Evolutionary conservation across 2,329 filamentous ascomycete genomes (phyloP), one percentile per base, ranked within the genome.

Genomic region (Harringtonia lauricola): DNA sequence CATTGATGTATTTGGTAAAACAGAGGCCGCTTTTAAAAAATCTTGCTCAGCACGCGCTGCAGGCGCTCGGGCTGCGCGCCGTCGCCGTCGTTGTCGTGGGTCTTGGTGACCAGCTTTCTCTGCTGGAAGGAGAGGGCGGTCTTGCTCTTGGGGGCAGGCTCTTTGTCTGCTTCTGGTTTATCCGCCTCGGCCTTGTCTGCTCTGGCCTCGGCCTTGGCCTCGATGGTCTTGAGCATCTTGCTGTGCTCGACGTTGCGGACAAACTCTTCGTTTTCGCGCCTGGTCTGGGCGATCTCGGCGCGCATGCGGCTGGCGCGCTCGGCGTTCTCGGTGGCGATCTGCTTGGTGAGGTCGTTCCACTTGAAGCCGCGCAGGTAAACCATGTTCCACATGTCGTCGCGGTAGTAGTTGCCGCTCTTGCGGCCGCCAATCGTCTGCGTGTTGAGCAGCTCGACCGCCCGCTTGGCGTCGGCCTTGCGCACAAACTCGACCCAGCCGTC

Each of bases 401-500:
- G 78, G 65, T 90, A 94, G 59, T 84, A 87, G 39, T 74, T 76
- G n/a, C n/a, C n/a, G 13, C 85, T 75, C 65, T 94, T 94, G 65
- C 89, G 89, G 22, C 86, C 86, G 41, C 86, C 86, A 47, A 92
- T 84, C 13, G 74, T 85, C 49, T 75, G 76, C 35, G 83, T 82
- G 57, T 94, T 94, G 40, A 94, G 68, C 22, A 83, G 71, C 52
- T 86, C 82, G 40, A 80, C 84, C 0, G 77, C 81, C n/a, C 75
- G 67, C 59, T 89, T 87, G 30, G 86, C 86, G 49, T 89, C 80
- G 50, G 72, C 72, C 62, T 92, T 92, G 49, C 73, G 71, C 30
- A 78, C 61, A 55, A 90, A 94, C 60, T 94, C 87, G 24, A 92
- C 78, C 86, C 86, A 94, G 37, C 86, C 87, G 61, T 94, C 87